Evolutionary conservation across 2,329 filamentous ascomycete genomes (phyloP), one percentile per base, ranked within the genome.

Genomic region (Helotiales sp.): DNA sequence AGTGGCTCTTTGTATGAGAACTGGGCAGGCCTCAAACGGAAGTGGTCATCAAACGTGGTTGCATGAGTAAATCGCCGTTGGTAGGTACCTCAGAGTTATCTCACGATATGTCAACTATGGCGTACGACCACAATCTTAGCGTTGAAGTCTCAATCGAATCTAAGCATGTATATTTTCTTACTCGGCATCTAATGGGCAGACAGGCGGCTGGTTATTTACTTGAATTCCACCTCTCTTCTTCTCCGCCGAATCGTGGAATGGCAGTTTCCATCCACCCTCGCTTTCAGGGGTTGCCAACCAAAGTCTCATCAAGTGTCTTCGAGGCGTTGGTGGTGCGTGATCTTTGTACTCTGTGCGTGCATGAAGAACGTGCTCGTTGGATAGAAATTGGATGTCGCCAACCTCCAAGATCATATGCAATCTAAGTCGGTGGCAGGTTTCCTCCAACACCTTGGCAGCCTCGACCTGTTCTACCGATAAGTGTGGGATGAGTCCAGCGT

Each of bases 171-270:
- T 13, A 7, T 17, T 19, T 19, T n/a, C 17, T 46, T 83, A 93
- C 73, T 93, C 90, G 0, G 89, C 90, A 76, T 93, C 90, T 49
- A 92, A 76, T 9, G 88, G 87, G 40, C 88, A 89, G 51, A 86
- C 83, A 1, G 91, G 91, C 8, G 88, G 77, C 25, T 81, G 89
- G 71, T 96, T 84, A 72, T 96, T 84, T 2, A 96, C 91, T 76
- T 96, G 92, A 64, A 96, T 90, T 0, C 91, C 92, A 7, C 91
- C 91, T 17, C 92, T 81, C 83, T 96, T 96, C 82, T 90, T 90
- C 80, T 95, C 88, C 55, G 83, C 77, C 55, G 83, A 88, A 73
- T 96, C 92, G 66, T 85, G 86, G 75, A 93, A 93, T 1, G 91
- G 91, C 73, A 96, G 73, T 52, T 82, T 85, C 91, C 91, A 96